Evolutionary conservation across 352 stramenopile species (phyloP), one percentile per base, ranked within the genome.

Genomic region (Phytophthora sp.): DNA sequence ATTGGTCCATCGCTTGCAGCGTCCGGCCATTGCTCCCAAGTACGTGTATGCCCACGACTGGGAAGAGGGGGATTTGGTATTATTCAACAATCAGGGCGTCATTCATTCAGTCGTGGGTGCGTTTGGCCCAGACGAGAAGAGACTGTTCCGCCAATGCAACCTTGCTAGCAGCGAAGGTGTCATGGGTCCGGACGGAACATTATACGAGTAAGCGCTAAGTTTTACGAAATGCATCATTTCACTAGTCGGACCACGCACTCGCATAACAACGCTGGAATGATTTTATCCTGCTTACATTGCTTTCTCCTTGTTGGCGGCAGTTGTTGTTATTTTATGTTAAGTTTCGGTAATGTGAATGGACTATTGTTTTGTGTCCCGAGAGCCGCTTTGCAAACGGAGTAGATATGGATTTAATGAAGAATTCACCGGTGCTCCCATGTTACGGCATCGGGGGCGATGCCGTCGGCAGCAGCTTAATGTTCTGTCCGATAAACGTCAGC

Each of bases 401-500:
- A 54, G 27, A 57, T 53, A 57, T 44, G 13, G 39, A 56, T 30
- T 45, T 49, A 49, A 66, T 57, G 51, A 46, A 63, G 44, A 26
- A 65, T 36, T 49, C 56, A 57, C 21, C 3, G 20, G 29, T 29
- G 16, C 15, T 52, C 7, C 24, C 24, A 12, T 52, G 35, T 27
- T 77, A 77, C 30, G 69, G 69, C 13, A 90, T 61, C 7, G 86
- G 86, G 2, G 86, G 77, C 6, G 77, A 74, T 18, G 79, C 77
- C 1, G 78, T 75, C 8, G 83, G 73, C 38, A 92, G 71, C 35
- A 95, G 46, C 57, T 82, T 80, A 42, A 93, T 74, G 36, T 80
- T 81, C 57, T 93, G 82, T 9, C 84, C 84, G 38, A 89, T 63
- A 47, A 77, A 84, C 12, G 86, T 93, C 49, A 90, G 66, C 7